phyloP scores from a whole-genome alignment of 2,329 filamentous ascomycete species.

The Didymosphaeria variabile region DNA sequence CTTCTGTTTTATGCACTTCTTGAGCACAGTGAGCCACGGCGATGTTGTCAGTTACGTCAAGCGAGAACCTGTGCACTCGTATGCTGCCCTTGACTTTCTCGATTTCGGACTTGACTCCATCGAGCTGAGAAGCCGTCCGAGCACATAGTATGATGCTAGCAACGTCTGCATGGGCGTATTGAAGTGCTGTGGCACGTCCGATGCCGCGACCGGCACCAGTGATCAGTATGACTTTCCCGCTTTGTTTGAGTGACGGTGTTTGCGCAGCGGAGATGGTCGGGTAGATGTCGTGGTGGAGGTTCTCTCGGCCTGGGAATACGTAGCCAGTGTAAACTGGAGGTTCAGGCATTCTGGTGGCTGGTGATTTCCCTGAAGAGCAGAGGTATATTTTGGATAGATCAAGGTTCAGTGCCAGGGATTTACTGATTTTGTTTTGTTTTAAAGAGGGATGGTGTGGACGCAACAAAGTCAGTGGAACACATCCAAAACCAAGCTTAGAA shows the following conservation, averaged over 20 bases:
- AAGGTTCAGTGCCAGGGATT: background rate
- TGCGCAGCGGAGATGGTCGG: conserved; percentile 58
- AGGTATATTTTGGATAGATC: background rate
- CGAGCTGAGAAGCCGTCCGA: conserved; percentile 55
- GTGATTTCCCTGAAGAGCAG: background rate
- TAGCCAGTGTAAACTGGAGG: conserved; percentile 22
- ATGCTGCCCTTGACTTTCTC: conserved; percentile 51
- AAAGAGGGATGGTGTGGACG: background rate
- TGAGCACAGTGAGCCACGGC: conserved; percentile 50
- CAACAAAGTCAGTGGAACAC: background rate
- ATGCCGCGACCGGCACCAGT: conserved; percentile 66
- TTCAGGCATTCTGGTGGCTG: conserved; percentile 2
- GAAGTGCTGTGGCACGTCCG: conserved; percentile 63
- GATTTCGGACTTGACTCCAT: conserved; percentile 49
- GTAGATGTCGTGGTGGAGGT: conserved; percentile 62
- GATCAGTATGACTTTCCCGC: conserved; percentile 59
- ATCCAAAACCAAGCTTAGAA: background rate
- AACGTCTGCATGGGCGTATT: conserved; percentile 64
- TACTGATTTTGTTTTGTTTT: background rate
- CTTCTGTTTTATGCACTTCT: conserved; percentile 35
- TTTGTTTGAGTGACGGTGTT: conserved; percentile 44
- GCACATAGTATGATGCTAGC: conserved; percentile 63
- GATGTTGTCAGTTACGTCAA: conserved; percentile 55
- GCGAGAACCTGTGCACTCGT: conserved; percentile 53
- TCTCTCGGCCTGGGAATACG: conserved; percentile 27